Percentiles rank a stretch among this genome's conserved stretches.
Evolutionary conservation across 2,329 filamentous ascomycete genomes (phyloP).

Genomic region (Nothophoma quercina): DNA sequence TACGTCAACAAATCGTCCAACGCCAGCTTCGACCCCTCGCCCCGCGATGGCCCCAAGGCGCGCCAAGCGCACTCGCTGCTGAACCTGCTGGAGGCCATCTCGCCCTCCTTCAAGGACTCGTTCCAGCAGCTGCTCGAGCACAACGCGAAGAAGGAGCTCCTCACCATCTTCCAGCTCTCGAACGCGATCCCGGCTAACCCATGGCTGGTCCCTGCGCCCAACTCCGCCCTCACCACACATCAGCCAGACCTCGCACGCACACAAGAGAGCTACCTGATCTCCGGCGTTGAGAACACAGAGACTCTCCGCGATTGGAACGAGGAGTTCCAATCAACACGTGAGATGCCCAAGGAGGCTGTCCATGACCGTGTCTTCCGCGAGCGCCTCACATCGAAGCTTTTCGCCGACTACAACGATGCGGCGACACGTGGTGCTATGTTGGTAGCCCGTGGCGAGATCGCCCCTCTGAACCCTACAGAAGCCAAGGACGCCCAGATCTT

Average conservation of each 20-base stretch:
- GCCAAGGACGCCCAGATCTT: conserved; percentile 94
- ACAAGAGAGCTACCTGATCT: conserved; percentile 90
- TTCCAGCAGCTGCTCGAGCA: conserved; percentile 83
- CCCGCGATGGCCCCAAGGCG: conserved; percentile 78
- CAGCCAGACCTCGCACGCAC: conserved; percentile 84
- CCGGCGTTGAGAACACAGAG: conserved; percentile 91
- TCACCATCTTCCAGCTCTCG: conserved; percentile 94
- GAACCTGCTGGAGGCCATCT: conserved; percentile 77
- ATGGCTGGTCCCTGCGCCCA: conserved; percentile 81
- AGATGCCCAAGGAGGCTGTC: conserved; percentile 90
- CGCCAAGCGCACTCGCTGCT: conserved; percentile 85
- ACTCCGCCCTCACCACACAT: conserved; percentile 72
- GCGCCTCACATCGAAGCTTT: conserved; percentile 91
- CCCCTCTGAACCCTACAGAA: conserved; percentile 94
- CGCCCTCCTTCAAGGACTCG: conserved; percentile 78
- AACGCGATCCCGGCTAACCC: conserved; percentile 92
- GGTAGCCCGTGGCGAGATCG: conserved; percentile 90
- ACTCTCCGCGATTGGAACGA: conserved; percentile 98
- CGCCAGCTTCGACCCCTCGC: conserved; percentile 91
- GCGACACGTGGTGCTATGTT: conserved; percentile 90
- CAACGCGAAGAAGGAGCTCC: conserved; percentile 84
- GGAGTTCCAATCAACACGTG: conserved; percentile 95
- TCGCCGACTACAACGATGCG: conserved; percentile 96
- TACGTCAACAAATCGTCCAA: conserved; percentile 97
- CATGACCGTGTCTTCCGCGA: conserved; percentile 97